A percentile compares a stretch with the other conserved stretches of the same genome.
Evolutionary conservation across 139 green algal genomes (phyloP).

Genomic region (Chlamydomonas urium): DNA sequence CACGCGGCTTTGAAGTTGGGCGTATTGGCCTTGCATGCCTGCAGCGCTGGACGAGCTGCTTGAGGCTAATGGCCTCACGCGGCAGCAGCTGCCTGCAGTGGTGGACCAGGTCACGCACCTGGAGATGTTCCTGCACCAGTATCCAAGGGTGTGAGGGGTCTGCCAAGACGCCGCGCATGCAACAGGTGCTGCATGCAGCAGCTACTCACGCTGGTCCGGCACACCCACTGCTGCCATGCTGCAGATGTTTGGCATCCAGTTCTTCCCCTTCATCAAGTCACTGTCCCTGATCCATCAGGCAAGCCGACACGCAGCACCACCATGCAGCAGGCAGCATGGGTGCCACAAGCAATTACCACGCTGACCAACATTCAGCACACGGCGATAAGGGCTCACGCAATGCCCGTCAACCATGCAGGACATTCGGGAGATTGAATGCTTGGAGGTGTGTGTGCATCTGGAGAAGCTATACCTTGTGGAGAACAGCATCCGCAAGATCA

Average conservation of each 20-base stretch:
- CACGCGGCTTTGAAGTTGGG: too few relatives aligned
- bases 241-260: conserved; percentile 36
- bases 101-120: conserved; percentile 39
- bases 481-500: conserved; percentile 52
- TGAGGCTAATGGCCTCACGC: conserved; percentile 47
- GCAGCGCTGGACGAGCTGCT: conserved; percentile 38
- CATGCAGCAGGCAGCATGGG: too few relatives aligned
- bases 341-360: too few relatives aligned
- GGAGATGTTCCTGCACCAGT: conserved; percentile 71
- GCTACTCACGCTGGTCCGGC: too few relatives aligned
- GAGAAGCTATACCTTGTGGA: conserved; percentile 66
- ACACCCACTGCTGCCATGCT: not conserved
- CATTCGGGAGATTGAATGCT: conserved; percentile 49
- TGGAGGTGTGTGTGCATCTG: conserved; percentile 49
- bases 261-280: conserved; percentile 35
- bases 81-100: conserved; percentile 16
- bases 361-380: too few relatives aligned
- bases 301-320: too few relatives aligned
- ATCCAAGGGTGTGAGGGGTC: conserved; percentile 37
- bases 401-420: conserved; percentile 40
- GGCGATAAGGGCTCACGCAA: too few relatives aligned
- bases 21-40: too few relatives aligned
- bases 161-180: too few relatives aligned
- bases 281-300: conserved; percentile 19
- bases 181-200: not conserved